Evolutionary conservation across 805 yeast species (phyloP).

Genomic region (Lachancea thermotolerans): DNA sequence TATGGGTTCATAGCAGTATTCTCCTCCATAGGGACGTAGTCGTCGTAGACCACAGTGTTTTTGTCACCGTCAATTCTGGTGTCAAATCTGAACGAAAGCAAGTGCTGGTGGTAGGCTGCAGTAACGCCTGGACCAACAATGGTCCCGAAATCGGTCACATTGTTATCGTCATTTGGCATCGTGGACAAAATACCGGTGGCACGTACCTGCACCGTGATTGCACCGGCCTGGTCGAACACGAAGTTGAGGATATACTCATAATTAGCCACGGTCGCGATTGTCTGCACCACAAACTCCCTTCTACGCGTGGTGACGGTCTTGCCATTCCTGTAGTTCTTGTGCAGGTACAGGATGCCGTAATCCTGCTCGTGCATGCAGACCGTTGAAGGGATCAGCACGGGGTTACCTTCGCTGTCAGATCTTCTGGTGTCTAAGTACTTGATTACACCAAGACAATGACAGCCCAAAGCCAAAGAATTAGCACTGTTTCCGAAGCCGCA

Average conservation of each 20-base stretch:
- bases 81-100: constrained; percentile 71
- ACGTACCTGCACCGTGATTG: constrained; percentile 68
- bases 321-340: constrained; percentile 69
- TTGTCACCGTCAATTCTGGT: constrained; percentile 78
- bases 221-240: constrained; percentile 72
- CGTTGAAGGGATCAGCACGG: constrained; percentile 57
- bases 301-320: constrained; percentile 68
- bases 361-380: constrained; percentile 79
- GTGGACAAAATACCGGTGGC: constrained; percentile 85
- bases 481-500: constrained; percentile 75
- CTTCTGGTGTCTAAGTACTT: constrained; percentile 62
- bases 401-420: constrained; percentile 52
- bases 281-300: constrained; percentile 72
- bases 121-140: constrained; percentile 71
- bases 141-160: constrained; percentile 62
- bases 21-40: constrained; percentile 53
- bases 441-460: constrained; percentile 78
- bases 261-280: constrained; percentile 79
- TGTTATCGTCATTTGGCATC: constrained; percentile 69
- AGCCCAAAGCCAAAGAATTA: constrained; percentile 62
- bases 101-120: constrained; percentile 83
- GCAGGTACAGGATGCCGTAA: constrained; percentile 70
- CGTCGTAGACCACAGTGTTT: constrained; percentile 67
- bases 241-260: constrained; percentile 72
- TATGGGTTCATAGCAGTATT: constrained; percentile 51